Conservation (phyloP, 2,329 filamentous ascomycete genomes). For the Shiraia sp. region DNA sequence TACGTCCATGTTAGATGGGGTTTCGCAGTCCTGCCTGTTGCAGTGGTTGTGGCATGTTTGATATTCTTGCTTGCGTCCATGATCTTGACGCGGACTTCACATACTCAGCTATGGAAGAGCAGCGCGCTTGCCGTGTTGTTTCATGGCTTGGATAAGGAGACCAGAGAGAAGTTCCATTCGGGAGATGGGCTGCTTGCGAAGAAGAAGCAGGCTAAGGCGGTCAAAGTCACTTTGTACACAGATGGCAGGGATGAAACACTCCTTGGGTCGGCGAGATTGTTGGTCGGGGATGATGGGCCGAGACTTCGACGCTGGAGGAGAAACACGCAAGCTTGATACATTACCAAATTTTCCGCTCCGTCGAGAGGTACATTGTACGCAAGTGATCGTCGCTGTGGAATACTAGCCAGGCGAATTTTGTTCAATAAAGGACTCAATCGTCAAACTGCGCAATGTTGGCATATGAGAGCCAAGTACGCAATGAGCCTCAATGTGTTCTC, state of each 20-base stretch:
- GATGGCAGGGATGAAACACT: constrained; percentile 9
- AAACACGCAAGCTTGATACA: background rate
- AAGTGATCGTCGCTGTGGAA: too few species aligned
- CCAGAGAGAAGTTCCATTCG: constrained; percentile 10
- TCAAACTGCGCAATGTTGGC: too few species aligned
- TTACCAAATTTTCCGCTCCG: too few species aligned
- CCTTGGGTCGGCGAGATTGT: constrained; percentile 6
- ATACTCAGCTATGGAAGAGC: constrained; percentile 16
- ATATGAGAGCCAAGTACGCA: too few species aligned
- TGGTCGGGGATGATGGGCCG: background rate
- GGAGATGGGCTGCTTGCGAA: constrained; percentile 7
- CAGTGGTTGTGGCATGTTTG: constrained; percentile 9
- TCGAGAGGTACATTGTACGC: too few species aligned
- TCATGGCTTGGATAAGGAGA: constrained; percentile 13
- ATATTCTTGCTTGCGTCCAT: constrained; percentile 13
- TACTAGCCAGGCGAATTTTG: too few species aligned
- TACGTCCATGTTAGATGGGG: constrained; percentile 18
- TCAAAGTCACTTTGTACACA: constrained; percentile 9
- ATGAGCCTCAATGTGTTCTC: too few species aligned
- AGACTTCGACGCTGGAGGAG: constrained; percentile 1
- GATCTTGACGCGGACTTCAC: constrained; percentile 12
- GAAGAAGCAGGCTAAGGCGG: constrained; percentile 11
- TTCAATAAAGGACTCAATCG: too few species aligned
- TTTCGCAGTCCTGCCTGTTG: constrained; percentile 13
- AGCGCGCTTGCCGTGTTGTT: constrained; percentile 14